Base-by-base conservation (phyloP, 2,329 filamentous ascomycete species). In the Penicillium corylophilum region DNA sequence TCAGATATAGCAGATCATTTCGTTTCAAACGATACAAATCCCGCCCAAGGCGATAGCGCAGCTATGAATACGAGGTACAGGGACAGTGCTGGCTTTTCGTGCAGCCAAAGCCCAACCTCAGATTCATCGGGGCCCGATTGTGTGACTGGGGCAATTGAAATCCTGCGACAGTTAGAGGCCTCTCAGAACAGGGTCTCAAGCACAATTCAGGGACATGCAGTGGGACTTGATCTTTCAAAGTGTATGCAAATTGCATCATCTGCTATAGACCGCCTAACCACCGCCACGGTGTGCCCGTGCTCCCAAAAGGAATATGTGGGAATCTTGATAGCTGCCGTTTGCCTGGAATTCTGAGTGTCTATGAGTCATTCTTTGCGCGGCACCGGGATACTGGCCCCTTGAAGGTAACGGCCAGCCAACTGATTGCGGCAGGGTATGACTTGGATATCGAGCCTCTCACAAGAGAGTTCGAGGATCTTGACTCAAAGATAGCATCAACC, bases 281-380 rank as follows among this genome's bases (percentile, higher is more conserved):
- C 12, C 3, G 46, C 56, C 36, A 12, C 56, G 31, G 36, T 46
- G 0, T 58, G 55, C 15, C 43, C 53, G 13, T 58, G 55, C 10
- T 54, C 53, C 3, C 44, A 44, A 36, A 41, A 39, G 13, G 33
- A 29, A 12, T 51, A 56, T 12, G 50, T 50, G 3, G 50, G 36
- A 2, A 52, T 56, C 12, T 16, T 50, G 1, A 44, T 52, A 5
- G 49, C 50, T 15, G 43, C 54, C n/a, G 44, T 50, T 0, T 58
- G 56, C 24, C 44, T 54, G 40, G 22, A 33, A 1, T 50, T 58
- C 40, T 54, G 12, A 50, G 54, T 31, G 33, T 54, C 8, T 49
- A 51, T 13, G 48, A 50, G 13, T 45, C 36, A 13, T 12, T 46
- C n/a, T 50, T 46, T 36, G n/a, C 29, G 6, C 22, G 15, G 6